A percentile compares a stretch with the other conserved stretches of the same genome.
These are phyloP conservation scores for Colletotrichum higginsianum DNA, from an alignment of 2,329 filamentous ascomycete genomes.

Conservation along the genomic window DNA sequence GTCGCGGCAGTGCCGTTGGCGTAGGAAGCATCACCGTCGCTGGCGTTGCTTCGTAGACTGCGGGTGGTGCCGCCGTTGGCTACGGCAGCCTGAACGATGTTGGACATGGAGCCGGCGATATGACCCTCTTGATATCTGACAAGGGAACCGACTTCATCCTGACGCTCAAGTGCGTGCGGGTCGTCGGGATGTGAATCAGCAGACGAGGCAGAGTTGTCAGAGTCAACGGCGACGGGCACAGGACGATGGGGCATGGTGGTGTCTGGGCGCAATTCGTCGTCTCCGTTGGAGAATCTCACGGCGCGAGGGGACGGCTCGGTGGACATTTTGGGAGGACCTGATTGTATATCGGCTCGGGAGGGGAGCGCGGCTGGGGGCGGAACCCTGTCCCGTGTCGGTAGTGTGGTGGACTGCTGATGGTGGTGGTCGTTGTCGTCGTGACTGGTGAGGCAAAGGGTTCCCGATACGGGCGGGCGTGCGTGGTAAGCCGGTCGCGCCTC, in stretches of 20 bases:
- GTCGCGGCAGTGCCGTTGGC: constrained; percentile 49
- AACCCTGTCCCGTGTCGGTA: neutral
- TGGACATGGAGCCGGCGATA: constrained; percentile 59
- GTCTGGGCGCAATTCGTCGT: constrained; percentile 60
- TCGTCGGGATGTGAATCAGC: constrained; percentile 61
- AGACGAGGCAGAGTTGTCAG: constrained; percentile 64
- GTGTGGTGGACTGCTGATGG: constrained; percentile 1
- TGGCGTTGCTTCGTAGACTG: constrained; percentile 45
- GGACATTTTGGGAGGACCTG: constrained; percentile 33
- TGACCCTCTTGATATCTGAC: constrained; percentile 60
- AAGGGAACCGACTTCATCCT: constrained; percentile 64
- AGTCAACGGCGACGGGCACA: constrained; percentile 57
- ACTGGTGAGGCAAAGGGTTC: constrained; percentile 21
- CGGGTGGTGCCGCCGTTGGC: constrained; percentile 39
- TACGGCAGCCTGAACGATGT: constrained; percentile 48
- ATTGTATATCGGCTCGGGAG: constrained; percentile 26
- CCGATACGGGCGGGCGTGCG: constrained; percentile 28
- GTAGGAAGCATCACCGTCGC: constrained; percentile 43
- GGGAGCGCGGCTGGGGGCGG: neutral
- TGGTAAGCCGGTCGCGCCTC: constrained; percentile 34
- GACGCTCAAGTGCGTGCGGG: constrained; percentile 62
- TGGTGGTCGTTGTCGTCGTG: neutral
- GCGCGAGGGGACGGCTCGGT: constrained; percentile 68
- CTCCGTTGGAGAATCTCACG: constrained; percentile 70
- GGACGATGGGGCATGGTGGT: constrained; percentile 58